Conservation (phyloP, 2,329 filamentous ascomycete genomes). For the Curvularia sp. region DNA sequence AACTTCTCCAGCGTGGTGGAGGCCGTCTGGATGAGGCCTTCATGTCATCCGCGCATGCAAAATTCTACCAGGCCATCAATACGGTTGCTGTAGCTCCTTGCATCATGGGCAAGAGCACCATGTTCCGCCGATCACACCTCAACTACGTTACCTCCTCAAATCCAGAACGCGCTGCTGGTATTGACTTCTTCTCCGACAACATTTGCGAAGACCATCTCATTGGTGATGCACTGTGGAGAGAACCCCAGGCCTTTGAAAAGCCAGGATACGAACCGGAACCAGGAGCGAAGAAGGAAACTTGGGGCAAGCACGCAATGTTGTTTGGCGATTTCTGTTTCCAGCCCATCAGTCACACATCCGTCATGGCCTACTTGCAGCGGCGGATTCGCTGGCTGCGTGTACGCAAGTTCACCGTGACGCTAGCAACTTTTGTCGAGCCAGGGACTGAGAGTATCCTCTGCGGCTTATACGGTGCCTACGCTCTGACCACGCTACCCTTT, state of each 20-base stretch:
- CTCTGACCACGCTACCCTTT: constrained; percentile 74
- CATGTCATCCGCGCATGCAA: constrained; percentile 90
- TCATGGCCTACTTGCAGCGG: constrained; percentile 78
- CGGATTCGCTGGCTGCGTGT: constrained; percentile 91
- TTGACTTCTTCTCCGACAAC: constrained; percentile 93
- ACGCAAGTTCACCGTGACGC: constrained; percentile 88
- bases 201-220: constrained; percentile 99
- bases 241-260: constrained; percentile 51
- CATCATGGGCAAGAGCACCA: constrained; percentile 95
- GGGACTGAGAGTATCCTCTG: constrained; percentile 89
- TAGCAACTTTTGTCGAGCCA: constrained; percentile 90
- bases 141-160: constrained; percentile 70
- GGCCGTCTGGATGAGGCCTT: constrained; percentile 93
- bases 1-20: constrained; percentile 63
- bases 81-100: constrained; percentile 89
- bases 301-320: constrained; percentile 81
- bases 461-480: constrained; percentile 80
- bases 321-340: constrained; percentile 89
- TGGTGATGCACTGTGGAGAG: constrained; percentile 86
- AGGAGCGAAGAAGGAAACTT: constrained; percentile 51
- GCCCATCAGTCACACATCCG: constrained; percentile 82
- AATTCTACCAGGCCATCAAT: constrained; percentile 98
- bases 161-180: constrained; percentile 66
- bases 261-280: constrained; percentile 31
- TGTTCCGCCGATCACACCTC: constrained; percentile 94